Percentiles rank a stretch among this genome's conserved stretches.
These are phyloP conservation scores for Myxozyma neotropica DNA, from an alignment of 805 yeast genomes.

Conservation along the genomic window DNA sequence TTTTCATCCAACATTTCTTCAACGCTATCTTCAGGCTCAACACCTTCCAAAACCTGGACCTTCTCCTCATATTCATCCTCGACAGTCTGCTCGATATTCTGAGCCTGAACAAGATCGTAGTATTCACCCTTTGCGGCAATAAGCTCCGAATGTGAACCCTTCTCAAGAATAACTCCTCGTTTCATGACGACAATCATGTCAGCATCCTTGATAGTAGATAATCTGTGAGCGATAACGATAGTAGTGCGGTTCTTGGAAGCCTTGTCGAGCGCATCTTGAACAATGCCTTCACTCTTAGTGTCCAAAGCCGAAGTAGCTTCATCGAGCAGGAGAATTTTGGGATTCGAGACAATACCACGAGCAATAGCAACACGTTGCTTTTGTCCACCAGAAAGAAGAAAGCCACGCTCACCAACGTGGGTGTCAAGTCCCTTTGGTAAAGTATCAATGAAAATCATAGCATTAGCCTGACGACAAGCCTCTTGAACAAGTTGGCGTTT, in stretches of 20 bases:
- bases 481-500: conserved; percentile 44
- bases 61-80: conserved; percentile 20
- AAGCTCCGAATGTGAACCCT: conserved; percentile 43
- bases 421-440: conserved; percentile 57
- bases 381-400: conserved; percentile 68
- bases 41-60: conserved; percentile 18
- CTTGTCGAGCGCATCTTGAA: conserved; percentile 52
- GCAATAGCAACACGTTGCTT: conserved; percentile 67
- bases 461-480: conserved; percentile 57
- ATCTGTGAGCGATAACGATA: conserved; percentile 55
- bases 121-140: conserved; percentile 37
- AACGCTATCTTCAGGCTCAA: conserved; percentile 16
- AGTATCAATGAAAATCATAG: conserved; percentile 51
- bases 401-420: conserved; percentile 57
- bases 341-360: conserved; percentile 59
- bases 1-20: conserved; percentile 28
- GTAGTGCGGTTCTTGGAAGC: conserved; percentile 47
- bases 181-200: conserved; percentile 51
- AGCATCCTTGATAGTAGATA: conserved; percentile 54
- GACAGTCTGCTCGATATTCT: conserved; percentile 32
- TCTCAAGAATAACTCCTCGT: conserved; percentile 50
- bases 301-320: conserved; percentile 72
- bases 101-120: conserved; percentile 38
- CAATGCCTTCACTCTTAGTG: conserved; percentile 61
- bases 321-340: conserved; percentile 58